Evolutionary conservation across 805 yeast species (phyloP).

Genomic region (Yarrowia sp.): DNA sequence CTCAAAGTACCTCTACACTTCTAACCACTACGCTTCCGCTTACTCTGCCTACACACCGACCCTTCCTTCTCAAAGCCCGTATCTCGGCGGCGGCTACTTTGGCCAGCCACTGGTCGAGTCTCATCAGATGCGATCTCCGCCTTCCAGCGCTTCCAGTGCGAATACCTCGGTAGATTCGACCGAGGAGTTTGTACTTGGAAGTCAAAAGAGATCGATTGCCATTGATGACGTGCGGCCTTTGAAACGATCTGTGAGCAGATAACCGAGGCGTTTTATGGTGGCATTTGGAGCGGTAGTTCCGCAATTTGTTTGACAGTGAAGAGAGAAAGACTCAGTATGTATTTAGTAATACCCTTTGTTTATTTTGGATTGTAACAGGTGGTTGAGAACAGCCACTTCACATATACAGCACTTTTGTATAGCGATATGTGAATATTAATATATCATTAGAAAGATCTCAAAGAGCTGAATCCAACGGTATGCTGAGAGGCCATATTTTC

Average conservation of each 20-base stretch:
- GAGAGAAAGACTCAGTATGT: too few species aligned
- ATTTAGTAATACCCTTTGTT: too few species aligned
- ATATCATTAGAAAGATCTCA: too few species aligned
- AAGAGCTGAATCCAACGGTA: too few species aligned
- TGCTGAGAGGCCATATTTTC: too few species aligned
- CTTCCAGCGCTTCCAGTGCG: conserved; percentile 6
- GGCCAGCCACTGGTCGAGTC: not conserved
- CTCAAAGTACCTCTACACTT: not conserved
- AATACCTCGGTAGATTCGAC: not conserved
- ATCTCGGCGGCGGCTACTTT: not conserved
- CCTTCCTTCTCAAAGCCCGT: not conserved
- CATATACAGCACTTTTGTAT: too few species aligned
- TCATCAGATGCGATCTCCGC: conserved; percentile 14
- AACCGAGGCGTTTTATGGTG: too few species aligned
- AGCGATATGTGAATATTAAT: too few species aligned
- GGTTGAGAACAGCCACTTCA: too few species aligned
- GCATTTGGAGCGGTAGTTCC: too few species aligned
- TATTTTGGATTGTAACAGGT: too few species aligned
- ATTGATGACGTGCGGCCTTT: not conserved
- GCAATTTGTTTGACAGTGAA: too few species aligned
- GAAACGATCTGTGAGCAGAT: not conserved
- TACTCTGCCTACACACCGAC: not conserved
- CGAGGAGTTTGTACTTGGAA: not conserved
- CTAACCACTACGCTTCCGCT: not conserved
- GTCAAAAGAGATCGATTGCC: not conserved